Evolutionary conservation across 78 protist species (phyloP).

Genomic region (Dictyostelium intermedium): DNA sequence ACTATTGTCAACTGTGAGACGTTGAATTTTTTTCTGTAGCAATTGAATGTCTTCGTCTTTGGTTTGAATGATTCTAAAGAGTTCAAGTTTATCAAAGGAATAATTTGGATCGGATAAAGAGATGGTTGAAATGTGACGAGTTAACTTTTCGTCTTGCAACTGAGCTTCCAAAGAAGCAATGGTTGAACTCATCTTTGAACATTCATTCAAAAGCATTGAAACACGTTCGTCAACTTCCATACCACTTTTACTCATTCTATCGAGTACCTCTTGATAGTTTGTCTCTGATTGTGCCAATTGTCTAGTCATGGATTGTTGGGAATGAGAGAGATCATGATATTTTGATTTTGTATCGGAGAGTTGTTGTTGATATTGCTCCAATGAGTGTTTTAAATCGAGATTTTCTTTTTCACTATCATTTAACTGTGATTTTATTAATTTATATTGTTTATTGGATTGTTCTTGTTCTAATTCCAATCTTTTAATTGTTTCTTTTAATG

Average conservation of each 20-base stretch:
- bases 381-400: neutral
- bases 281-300: conserved; percentile 24
- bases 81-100: conserved; percentile 8
- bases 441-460: neutral
- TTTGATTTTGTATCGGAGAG: neutral
- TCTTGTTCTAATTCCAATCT: neutral
- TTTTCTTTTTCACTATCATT: conserved; percentile 22
- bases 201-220: conserved; percentile 9
- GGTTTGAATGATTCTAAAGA: conserved; percentile 36
- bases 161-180: conserved; percentile 29
- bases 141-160: conserved; percentile 22
- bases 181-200: neutral
- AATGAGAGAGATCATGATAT: conserved; percentile 1
- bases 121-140: conserved; percentile 15
- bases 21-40: conserved; percentile 18
- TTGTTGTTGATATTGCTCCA: neutral
- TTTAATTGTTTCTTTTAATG: neutral
- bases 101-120: conserved; percentile 28
- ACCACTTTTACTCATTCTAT: conserved; percentile 31
- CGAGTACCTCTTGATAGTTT: conserved; percentile 52
- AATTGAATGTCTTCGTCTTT: conserved; percentile 49
- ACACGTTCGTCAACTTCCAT: conserved; percentile 46
- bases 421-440: conserved; percentile 28
- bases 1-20: conserved; percentile 23
- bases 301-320: conserved; percentile 34